phyloP scores from a whole-genome alignment of 2,329 filamentous ascomycete species.

The Ophiostoma pallidulum region DNA sequence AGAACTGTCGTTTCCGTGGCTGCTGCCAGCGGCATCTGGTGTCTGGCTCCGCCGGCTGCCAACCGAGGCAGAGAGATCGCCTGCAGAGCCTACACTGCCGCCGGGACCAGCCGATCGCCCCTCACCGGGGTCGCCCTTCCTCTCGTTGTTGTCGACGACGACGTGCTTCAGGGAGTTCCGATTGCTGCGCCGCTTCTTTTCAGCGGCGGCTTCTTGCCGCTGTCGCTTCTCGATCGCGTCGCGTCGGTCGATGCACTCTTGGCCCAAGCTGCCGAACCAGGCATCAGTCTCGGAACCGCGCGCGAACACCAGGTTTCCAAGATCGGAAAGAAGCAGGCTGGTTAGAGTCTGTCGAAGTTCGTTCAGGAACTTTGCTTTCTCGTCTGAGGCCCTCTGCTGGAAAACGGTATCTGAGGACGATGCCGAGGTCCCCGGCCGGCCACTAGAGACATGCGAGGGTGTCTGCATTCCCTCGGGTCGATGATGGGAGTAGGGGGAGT shows the following conservation, averaged over 20 bases:
- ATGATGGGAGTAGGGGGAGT: slow-evolving; percentile 32
- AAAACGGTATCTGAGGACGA: slow-evolving; percentile 60
- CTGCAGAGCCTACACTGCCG: slow-evolving; percentile 30
- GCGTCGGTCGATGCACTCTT: slow-evolving; percentile 55
- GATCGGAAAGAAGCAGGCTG: slow-evolving; percentile 77
- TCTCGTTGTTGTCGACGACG: slow-evolving; percentile 56
- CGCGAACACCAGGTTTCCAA: slow-evolving; percentile 79
- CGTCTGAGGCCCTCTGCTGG: slow-evolving; percentile 51
- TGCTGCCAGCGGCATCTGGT: slow-evolving; percentile 26
- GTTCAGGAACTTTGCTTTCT: slow-evolving; percentile 68
- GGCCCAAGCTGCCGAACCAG: slow-evolving; percentile 67
- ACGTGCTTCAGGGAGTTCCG: slow-evolving; percentile 39
- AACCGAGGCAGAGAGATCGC: slow-evolving; percentile 22
- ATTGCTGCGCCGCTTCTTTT: slow-evolving; percentile 30
- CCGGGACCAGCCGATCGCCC: neutral
- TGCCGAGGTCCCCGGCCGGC: slow-evolving; percentile 52
- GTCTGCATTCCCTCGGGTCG: slow-evolving; percentile 12
- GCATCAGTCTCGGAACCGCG: slow-evolving; percentile 84
- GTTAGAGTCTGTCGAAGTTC: slow-evolving; percentile 72
- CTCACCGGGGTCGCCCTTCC: slow-evolving; percentile 52
- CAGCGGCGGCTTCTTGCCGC: slow-evolving; percentile 18
- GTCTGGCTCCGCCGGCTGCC: slow-evolving; percentile 22
- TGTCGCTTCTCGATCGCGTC: slow-evolving; percentile 42
- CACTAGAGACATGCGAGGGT: slow-evolving; percentile 35
- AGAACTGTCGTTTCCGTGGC: slow-evolving; percentile 33